Conservation (phyloP, 2,329 filamentous ascomycete species). For the Aureobasidium sp. region DNA sequence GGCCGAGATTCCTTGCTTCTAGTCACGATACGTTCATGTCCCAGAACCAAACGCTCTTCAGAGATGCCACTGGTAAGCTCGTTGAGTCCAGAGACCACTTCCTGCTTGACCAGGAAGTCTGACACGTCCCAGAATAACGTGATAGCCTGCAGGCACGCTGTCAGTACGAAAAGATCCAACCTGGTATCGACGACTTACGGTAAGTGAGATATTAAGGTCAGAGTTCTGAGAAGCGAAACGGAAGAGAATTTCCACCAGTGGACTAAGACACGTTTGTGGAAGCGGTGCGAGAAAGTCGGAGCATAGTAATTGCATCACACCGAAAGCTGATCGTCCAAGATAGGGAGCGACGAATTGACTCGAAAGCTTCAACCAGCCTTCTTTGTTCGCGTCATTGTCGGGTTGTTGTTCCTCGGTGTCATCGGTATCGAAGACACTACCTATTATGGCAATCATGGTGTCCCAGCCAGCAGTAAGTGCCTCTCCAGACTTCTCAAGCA, state of each 20-base stretch:
- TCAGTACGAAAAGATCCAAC: neutral
- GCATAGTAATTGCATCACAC: conserved; percentile 82
- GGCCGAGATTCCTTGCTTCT: conserved; percentile 46
- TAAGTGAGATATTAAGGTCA: conserved; percentile 91
- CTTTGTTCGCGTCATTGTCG: conserved; percentile 9
- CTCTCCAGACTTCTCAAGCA: conserved; percentile 85
- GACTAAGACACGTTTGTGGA: conserved; percentile 62
- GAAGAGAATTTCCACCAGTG: conserved; percentile 79
- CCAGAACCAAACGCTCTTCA: conserved; percentile 22
- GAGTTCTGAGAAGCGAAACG: conserved; percentile 83
- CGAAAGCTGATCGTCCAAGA: conserved; percentile 79
- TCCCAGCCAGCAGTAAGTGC: conserved; percentile 76
- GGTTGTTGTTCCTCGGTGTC: conserved; percentile 10
- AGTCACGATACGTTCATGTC: neutral
- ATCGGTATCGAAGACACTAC: conserved; percentile 59
- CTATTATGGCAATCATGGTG: conserved; percentile 74
- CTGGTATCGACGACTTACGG: conserved; percentile 43
- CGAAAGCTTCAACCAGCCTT: conserved; percentile 21
- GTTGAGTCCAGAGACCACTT: conserved; percentile 30
- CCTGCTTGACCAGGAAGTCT: conserved; percentile 60
- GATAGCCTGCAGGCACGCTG: conserved; percentile 51
- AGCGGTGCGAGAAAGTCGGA: conserved; percentile 78
- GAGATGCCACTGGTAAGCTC: conserved; percentile 29
- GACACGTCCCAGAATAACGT: conserved; percentile 96
- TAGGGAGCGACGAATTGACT: conserved; percentile 51